Evolutionary conservation across 257 asterid genomes (phyloP), one percentile per base, ranked within the genome.

Genomic region (Plantago ovata): DNA sequence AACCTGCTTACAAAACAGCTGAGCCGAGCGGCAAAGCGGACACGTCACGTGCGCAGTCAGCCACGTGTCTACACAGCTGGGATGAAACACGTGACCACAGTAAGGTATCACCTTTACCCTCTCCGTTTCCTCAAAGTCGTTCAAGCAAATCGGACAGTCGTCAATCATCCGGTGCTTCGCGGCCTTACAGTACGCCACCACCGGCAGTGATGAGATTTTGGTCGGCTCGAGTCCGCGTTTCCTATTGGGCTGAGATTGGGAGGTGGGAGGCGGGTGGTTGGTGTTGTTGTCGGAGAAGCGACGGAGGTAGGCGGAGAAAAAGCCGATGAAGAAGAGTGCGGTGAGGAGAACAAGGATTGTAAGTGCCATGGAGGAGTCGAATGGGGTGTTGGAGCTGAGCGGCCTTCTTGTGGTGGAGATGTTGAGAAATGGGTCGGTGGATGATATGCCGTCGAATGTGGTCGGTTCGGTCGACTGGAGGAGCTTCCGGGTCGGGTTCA

Each of bases 71-170:
- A 89, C 53, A 20, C 97, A 89, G 7, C 15, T 39, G 1, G 85
- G 78, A 54, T 90, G 97, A 69, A 82, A 86, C 86, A 80, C 81
- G 90, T 90, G 97, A 18, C 83, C 57, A 50, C 97, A 89, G 69
- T 61, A 56, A 0, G 97, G 97, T 53, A 86, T 79, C 23, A 84
- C 15, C 62, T 83, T 87, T 3, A 86, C 90, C 0, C 57, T 49
- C 62, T 89, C 90, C 7, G 64, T 40, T 75, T 65, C 85, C 38
- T 60, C 60, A 38, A 86, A 86, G 69, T 84, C 95, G 28, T 63
- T 69, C 72, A 89, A 52, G 74, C 97, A 89, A 15, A 89, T 86
- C 5, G 81, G 72, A 44, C 95, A 89, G 2, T 79, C 93, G 13
- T 76, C 81, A 5, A 72, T 79, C 75, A 60, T 44, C 71, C 39